Evolutionary conservation across 768 basidiomycete species (phyloP).

Genomic region (Xerocomellus dryophilus): DNA sequence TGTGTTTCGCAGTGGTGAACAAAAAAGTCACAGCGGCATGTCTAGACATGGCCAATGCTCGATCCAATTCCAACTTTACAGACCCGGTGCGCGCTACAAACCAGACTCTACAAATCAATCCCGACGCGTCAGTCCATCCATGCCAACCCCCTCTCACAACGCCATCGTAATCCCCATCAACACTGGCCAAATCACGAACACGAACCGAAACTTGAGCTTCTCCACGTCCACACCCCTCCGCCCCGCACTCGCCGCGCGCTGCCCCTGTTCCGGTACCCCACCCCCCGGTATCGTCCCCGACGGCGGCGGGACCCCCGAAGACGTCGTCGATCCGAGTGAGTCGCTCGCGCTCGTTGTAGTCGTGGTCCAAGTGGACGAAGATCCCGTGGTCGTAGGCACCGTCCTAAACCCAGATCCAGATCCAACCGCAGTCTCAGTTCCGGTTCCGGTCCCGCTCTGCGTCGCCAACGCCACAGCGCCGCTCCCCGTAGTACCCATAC

Average conservation of each 20-base stretch:
- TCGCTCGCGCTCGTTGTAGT: neutral
- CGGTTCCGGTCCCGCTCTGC: slow-evolving; percentile 1
- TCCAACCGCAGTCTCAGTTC: neutral
- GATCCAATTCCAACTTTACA: no score
- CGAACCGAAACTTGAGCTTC: slow-evolving; percentile 43
- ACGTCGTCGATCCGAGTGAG: neutral
- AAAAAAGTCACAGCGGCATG: no score
- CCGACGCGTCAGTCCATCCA: neutral
- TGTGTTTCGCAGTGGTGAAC: no score
- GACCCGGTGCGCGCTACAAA: neutral
- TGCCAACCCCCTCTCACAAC: slow-evolving; percentile 28
- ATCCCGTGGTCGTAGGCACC: slow-evolving; percentile 1
- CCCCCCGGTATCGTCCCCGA: slow-evolving; percentile 8
- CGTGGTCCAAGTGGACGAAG: slow-evolving; percentile 5
- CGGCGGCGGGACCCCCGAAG: slow-evolving; percentile 7
- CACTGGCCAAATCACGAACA: slow-evolving; percentile 55
- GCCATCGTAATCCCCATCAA: slow-evolving; percentile 57
- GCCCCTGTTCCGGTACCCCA: neutral
- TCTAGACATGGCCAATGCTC: no score
- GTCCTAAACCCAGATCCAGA: slow-evolving; percentile 5
- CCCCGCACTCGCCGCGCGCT: slow-evolving; percentile 19
- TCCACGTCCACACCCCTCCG: slow-evolving; percentile 31
- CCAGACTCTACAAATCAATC: neutral
- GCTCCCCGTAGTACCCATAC: neutral
- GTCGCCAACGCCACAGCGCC: slow-evolving; percentile 5